Evolutionary conservation across 345 rosid genomes (phyloP).

Genomic region (Excoecaria cochinchinensis): DNA sequence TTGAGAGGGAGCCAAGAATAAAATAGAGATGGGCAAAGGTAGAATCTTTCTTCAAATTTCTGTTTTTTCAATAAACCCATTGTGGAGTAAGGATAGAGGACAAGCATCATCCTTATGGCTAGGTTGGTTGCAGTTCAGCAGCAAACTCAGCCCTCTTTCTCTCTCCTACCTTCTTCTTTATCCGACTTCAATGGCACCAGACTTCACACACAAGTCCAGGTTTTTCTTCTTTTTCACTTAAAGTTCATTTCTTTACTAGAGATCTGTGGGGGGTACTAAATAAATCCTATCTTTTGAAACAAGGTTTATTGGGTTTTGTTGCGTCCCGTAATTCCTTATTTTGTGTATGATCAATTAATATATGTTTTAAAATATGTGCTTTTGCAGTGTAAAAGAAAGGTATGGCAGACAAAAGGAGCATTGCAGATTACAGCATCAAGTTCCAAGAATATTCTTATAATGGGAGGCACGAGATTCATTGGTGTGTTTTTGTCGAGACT

Average conservation of each 20-base stretch:
- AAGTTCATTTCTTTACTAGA: not conserved
- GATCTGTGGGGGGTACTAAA: not conserved
- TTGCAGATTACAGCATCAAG: constrained; percentile 69
- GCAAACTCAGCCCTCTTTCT: constrained; percentile 62
- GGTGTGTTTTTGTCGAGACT: constrained; percentile 88
- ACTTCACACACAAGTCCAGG: constrained; percentile 68
- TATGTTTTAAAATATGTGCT: not conserved
- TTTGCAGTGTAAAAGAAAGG: constrained; percentile 73
- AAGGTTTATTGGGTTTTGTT: not conserved
- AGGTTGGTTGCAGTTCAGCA: constrained; percentile 70
- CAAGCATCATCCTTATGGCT: constrained; percentile 47
- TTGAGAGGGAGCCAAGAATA: constrained; percentile 17
- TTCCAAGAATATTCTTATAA: constrained; percentile 59
- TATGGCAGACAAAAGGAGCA: constrained; percentile 61
- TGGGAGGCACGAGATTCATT: constrained; percentile 96
- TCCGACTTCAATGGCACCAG: constrained; percentile 87
- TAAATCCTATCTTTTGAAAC: not conserved
- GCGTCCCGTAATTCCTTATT: not conserved
- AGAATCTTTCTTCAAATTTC: constrained; percentile 26
- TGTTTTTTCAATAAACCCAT: constrained; percentile 8
- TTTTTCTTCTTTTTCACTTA: constrained; percentile 18
- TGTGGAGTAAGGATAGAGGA: constrained; percentile 18
- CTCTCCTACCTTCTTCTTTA: constrained; percentile 70
- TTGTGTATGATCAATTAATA: not conserved
- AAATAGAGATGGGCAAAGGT: constrained; percentile 4